Conservation (phyloP, 805 yeast species). For the Candida gorgasii region DNA sequence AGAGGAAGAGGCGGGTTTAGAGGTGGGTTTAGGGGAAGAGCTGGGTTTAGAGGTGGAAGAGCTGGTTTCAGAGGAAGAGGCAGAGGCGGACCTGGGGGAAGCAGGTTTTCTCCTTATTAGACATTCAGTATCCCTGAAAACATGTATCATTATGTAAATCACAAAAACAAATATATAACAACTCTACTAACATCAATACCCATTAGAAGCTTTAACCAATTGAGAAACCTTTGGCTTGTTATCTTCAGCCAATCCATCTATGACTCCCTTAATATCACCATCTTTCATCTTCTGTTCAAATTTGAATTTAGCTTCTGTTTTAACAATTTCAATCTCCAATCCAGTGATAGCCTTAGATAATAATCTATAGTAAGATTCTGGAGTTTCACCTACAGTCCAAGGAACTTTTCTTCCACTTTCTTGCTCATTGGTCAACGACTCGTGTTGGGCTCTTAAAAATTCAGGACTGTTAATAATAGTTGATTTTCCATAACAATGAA, state of each 20-base stretch:
- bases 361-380: conserved; percentile 44
- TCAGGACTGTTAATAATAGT: conserved; percentile 43
- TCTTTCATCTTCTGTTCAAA: conserved; percentile 51
- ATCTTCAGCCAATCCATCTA: conserved; percentile 47
- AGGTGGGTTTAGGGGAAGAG: conserved; percentile 15
- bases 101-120: conserved; percentile 24
- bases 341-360: conserved; percentile 56
- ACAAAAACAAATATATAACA: conserved; percentile 2
- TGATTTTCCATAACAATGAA: conserved; percentile 56
- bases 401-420: conserved; percentile 43
- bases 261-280: conserved; percentile 53
- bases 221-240: conserved; percentile 28
- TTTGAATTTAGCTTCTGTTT: conserved; percentile 55
- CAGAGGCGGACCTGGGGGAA: conserved; percentile 21
- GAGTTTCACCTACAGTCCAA: conserved; percentile 63
- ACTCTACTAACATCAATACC: neutral
- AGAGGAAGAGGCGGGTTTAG: conserved; percentile 40
- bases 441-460: conserved; percentile 48
- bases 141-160: conserved; percentile 3
- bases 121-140: neutral
- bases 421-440: conserved; percentile 45
- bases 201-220: conserved; percentile 22
- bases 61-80: conserved; percentile 15
- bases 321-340: conserved; percentile 49
- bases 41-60: conserved; percentile 10